Conservation (phyloP, 139 green algal genomes). For the Haematococcus lacustris region DNA sequence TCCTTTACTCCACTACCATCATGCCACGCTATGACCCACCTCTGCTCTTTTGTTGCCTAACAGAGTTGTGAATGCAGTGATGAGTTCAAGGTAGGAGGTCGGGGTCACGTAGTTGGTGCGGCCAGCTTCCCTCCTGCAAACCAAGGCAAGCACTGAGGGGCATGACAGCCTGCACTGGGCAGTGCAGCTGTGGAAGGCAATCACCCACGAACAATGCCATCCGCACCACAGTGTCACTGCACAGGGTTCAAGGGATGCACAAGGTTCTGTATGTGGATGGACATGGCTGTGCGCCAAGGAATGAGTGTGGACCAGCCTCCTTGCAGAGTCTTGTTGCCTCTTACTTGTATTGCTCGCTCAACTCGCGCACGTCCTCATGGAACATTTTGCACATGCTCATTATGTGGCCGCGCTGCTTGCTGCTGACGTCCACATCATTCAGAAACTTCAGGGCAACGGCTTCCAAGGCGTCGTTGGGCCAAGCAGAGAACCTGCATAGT, state of each 20-base stretch:
- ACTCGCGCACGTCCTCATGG: slow-evolving; percentile 34
- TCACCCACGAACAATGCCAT: too few species aligned
- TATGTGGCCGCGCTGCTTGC: slow-evolving; percentile 11
- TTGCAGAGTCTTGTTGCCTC: not conserved
- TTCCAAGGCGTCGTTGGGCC: slow-evolving; percentile 62
- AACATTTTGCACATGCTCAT: slow-evolving; percentile 31
- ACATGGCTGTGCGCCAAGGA: too few species aligned
- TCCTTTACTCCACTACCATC: too few species aligned
- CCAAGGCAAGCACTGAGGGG: not conserved
- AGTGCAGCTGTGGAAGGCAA: too few species aligned
- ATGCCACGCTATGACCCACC: slow-evolving; percentile 11
- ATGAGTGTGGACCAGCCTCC: too few species aligned
- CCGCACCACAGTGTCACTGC: too few species aligned
- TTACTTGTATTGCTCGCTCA: slow-evolving; percentile 24
- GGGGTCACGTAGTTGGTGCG: slow-evolving; percentile 78
- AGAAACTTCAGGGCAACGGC: slow-evolving; percentile 71
- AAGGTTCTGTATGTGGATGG: too few species aligned
- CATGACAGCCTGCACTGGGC: too few species aligned
- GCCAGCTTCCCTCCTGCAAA: slow-evolving; percentile 46
- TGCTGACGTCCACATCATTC: slow-evolving; percentile 30
- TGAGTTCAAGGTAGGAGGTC: slow-evolving; percentile 73
- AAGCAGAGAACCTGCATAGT: slow-evolving; percentile 34
- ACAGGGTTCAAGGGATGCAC: too few species aligned
- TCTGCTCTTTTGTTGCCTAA: slow-evolving; percentile 45
- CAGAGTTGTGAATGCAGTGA: slow-evolving; percentile 59